Evolutionary conservation across 169 alveolate genomes (phyloP).

Genomic region (Cryptosporidium bovis): DNA sequence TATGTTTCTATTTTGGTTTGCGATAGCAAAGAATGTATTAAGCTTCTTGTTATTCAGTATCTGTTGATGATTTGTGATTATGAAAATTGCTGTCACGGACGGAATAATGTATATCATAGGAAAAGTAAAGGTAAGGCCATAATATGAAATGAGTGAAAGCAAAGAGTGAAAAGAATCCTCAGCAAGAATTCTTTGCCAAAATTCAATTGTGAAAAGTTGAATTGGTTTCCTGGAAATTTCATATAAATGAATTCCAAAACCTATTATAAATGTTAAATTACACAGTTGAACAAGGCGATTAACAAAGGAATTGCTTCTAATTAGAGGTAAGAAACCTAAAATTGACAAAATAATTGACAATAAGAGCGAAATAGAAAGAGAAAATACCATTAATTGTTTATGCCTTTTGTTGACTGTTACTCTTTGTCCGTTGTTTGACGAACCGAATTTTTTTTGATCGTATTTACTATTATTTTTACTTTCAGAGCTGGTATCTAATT

Average conservation of each 20-base stretch:
- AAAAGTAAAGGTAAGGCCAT: constrained; percentile 14
- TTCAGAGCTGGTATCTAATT: constrained; percentile 18
- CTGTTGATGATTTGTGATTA: constrained; percentile 20
- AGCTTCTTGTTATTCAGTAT: not conserved
- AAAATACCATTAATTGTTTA: constrained; percentile 25
- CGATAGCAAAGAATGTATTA: not conserved
- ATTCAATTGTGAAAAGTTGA: constrained; percentile 14
- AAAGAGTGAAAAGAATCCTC: constrained; percentile 64
- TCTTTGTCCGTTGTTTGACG: not conserved
- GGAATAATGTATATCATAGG: constrained; percentile 60
- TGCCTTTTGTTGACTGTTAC: not conserved
- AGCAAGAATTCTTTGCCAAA: constrained; percentile 48
- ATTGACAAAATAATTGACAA: constrained; percentile 2
- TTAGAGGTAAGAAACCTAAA: constrained; percentile 9
- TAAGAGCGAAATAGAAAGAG: constrained; percentile 27
- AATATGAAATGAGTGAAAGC: constrained; percentile 30
- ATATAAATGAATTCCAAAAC: constrained; percentile 40
- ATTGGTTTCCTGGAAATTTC: constrained; percentile 60
- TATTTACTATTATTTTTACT: not conserved
- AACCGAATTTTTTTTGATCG: not conserved
- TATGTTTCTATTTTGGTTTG: constrained; percentile 17
- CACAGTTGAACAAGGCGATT: constrained; percentile 1
- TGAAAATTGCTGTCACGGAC: constrained; percentile 31
- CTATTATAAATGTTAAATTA: constrained; percentile 10
- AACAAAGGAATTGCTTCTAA: not conserved